Evolutionary conservation across 768 basidiomycete genomes (phyloP).

Genomic region (Atractiella rhizophila): DNA sequence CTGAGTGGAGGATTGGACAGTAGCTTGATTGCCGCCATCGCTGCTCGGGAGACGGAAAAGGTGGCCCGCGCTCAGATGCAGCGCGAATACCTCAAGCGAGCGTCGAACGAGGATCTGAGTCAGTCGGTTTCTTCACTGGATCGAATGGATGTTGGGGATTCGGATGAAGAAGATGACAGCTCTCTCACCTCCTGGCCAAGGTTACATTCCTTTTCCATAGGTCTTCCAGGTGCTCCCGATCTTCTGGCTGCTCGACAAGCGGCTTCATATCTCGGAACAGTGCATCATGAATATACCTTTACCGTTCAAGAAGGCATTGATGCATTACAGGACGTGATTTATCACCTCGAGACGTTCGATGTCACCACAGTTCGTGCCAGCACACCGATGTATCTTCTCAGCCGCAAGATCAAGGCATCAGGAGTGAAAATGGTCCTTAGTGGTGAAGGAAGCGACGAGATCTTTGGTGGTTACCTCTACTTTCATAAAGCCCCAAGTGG

Average conservation of each 20-base stretch:
- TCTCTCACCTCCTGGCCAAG: slow-evolving; percentile 75
- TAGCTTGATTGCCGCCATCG: slow-evolving; percentile 83
- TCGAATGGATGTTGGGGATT: neutral
- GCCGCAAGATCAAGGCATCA: slow-evolving; percentile 97
- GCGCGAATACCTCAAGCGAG: neutral
- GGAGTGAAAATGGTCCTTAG: slow-evolving; percentile 99
- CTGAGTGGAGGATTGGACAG: slow-evolving; percentile 87
- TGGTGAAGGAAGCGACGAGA: slow-evolving; percentile 93
- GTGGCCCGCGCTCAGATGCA: slow-evolving; percentile 41
- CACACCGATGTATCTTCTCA: slow-evolving; percentile 95
- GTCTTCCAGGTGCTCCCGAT: slow-evolving; percentile 82
- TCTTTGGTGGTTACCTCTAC: slow-evolving; percentile 96
- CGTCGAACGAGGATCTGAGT: too few relatives aligned
- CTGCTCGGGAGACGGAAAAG: slow-evolving; percentile 81
- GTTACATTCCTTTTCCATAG: slow-evolving; percentile 91
- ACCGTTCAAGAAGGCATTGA: slow-evolving; percentile 95
- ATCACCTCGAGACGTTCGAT: slow-evolving; percentile 95
- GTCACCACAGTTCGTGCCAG: slow-evolving; percentile 94
- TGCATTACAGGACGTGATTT: slow-evolving; percentile 87
- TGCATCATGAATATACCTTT: slow-evolving; percentile 93
- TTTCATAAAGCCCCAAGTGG: slow-evolving; percentile 92
- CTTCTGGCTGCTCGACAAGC: slow-evolving; percentile 78
- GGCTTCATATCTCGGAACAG: slow-evolving; percentile 73
- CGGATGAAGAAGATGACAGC: slow-evolving; percentile 19
- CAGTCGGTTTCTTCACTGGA: neutral